These are phyloP conservation scores for Epichloe typhina DNA, from an alignment of 2,329 filamentous ascomycete species.

Conservation along the genomic window DNA sequence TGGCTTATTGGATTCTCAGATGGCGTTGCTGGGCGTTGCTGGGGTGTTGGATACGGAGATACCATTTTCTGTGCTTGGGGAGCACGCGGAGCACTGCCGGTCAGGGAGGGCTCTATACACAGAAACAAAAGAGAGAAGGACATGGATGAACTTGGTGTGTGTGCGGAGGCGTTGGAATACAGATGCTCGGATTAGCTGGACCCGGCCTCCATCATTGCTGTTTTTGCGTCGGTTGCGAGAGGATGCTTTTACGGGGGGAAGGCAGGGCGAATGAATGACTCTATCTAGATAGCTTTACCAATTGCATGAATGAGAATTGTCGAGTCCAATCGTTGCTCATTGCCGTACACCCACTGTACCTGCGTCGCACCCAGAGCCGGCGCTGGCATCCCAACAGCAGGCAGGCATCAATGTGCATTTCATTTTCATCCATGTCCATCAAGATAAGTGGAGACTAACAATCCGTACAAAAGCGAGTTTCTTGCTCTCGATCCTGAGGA, in stretches of 20 bases:
- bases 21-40: conserved; percentile 25
- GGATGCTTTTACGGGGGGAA: not conserved
- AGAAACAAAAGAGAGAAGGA: conserved; percentile 8
- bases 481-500: too few relatives aligned
- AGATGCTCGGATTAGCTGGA: not conserved
- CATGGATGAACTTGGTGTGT: conserved; percentile 4
- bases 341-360: too few relatives aligned
- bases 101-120: conserved; percentile 6
- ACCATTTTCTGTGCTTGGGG: conserved; percentile 20
- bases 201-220: not conserved
- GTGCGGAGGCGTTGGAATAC: not conserved
- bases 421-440: not conserved
- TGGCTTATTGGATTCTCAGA: conserved; percentile 15
- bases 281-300: conserved; percentile 3
- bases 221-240: not conserved
- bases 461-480: not conserved
- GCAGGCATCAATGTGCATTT: conserved; percentile 10
- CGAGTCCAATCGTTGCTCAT: not conserved
- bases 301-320: not conserved
- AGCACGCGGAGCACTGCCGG: conserved; percentile 9
- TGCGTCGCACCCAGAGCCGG: too few relatives aligned
- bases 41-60: conserved; percentile 16
- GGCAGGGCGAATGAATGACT: conserved; percentile 1
- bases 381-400: conserved; percentile 4
- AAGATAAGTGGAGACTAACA: not conserved